Base-by-base conservation (phyloP, 2,329 filamentous ascomycete species). In the Fusarium sp. region DNA sequence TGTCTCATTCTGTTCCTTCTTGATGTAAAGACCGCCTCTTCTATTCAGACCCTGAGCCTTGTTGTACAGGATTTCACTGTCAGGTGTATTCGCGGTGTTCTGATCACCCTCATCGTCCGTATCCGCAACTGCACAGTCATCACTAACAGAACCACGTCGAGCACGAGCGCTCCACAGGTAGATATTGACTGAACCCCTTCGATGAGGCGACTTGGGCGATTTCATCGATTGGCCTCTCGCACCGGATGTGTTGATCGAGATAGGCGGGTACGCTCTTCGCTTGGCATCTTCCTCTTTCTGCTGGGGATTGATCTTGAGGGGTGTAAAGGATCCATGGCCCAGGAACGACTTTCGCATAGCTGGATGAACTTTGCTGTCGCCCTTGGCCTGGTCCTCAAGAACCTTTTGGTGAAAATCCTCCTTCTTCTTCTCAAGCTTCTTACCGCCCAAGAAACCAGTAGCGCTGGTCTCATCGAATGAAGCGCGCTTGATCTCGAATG, bases 371-470 rank as follows among this genome's bases (percentile, higher is more conserved):
- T 70, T 76, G 9, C 71, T 76, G 26, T 77, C 69, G 11, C 70
- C 71, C 15, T 75, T 73, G 10, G 74, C 72, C 6, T 77, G 74
- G 13, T 72, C 74, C 1, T 80, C 71, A 11, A 77, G 63, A 2
- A 73, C 71, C 41, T 76, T 73, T 38, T 81, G 74, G 12, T 78
- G 71, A 20, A 78, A 78, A 2, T 77, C 77, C 11, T 82, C 77
- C 48, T 79, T 79, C 60, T 83, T 77, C 49, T 81, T 76, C 49
- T 83, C 82, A 18, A 84, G 76, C 60, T 83, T 84, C 57, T 80
- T 79, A 23, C 81, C 82, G 2, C 83, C 81, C 27, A 85, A 79
- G 67, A 85, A 85, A 15, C 78, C 79, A 3, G 74, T 76, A 9
- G 80, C 73, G n/a, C 68, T 69, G 12, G 73, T 65, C 23, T 77